phyloP scores from a whole-genome alignment of 495 filamentous ascomycete species.

The Cercophora samala region DNA sequence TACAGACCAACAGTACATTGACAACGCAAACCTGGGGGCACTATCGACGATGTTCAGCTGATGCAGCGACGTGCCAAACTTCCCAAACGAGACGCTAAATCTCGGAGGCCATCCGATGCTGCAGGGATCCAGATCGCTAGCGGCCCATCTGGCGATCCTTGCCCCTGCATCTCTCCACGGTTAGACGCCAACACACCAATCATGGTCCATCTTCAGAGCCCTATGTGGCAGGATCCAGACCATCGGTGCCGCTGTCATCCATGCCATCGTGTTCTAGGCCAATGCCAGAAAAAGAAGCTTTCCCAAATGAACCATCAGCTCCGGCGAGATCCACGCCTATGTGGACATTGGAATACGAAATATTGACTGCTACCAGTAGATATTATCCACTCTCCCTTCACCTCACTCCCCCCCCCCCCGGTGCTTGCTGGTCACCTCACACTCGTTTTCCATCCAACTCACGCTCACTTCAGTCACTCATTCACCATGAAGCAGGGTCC shows the following conservation, averaged over 20 bases:
- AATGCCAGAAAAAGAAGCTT: no score
- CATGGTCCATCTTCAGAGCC: not conserved
- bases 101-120: not conserved
- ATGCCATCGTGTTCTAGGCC: not conserved
- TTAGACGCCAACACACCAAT: not conserved
- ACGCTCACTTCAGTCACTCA: slow-evolving; percentile 11
- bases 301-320: no score
- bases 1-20: no score
- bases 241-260: not conserved
- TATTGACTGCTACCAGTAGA: no score
- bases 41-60: no score
- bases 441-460: slow-evolving; percentile 4
- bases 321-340: not conserved
- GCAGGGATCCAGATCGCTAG: not conserved
- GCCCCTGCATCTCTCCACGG: no score
- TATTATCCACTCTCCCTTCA: not conserved
- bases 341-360: not conserved
- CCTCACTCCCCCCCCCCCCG: not conserved
- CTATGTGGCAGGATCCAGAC: not conserved
- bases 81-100: no score
- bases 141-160: no score
- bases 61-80: no score
- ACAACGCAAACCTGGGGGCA: no score
- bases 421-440: slow-evolving; percentile 2
- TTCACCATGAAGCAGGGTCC: slow-evolving; percentile 20